phyloP scores from a whole-genome alignment of 2,329 filamentous ascomycete species.

The Microsporum canis region DNA sequence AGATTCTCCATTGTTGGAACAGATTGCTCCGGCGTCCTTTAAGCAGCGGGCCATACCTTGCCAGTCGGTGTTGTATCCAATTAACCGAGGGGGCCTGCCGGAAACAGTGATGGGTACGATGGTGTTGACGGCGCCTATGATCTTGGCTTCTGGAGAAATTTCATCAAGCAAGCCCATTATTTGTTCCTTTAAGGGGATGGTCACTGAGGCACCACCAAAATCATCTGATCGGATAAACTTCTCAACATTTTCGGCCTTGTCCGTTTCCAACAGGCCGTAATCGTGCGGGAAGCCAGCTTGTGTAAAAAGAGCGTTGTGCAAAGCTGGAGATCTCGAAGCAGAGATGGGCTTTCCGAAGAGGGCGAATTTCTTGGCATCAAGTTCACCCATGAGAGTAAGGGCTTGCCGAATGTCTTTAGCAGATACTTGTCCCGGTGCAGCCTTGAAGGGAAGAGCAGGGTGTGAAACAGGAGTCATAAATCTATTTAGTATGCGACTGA shows the following conservation, averaged over 20 bases:
- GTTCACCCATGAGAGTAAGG: slow-evolving; percentile 65
- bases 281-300: slow-evolving; percentile 68
- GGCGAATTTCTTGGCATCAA: slow-evolving; percentile 65
- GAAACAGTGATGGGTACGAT: slow-evolving; percentile 51
- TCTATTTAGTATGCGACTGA: slow-evolving; percentile 78
- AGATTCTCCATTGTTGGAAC: slow-evolving; percentile 35
- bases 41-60: slow-evolving; percentile 78
- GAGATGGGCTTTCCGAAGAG: slow-evolving; percentile 79
- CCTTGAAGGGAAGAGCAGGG: slow-evolving; percentile 77
- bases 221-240: slow-evolving; percentile 55
- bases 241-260: slow-evolving; percentile 48
- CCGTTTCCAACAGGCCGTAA: slow-evolving; percentile 70
- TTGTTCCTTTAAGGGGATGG: slow-evolving; percentile 86
- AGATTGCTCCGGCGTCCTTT: slow-evolving; percentile 51
- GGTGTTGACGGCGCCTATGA: slow-evolving; percentile 91
- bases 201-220: slow-evolving; percentile 91
- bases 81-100: slow-evolving; percentile 40
- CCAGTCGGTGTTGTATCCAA: slow-evolving; percentile 95
- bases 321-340: slow-evolving; percentile 69
- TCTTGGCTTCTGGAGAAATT: slow-evolving; percentile 62
- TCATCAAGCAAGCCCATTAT: slow-evolving; percentile 72
- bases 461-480: slow-evolving; percentile 96
- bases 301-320: slow-evolving; percentile 78
- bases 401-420: slow-evolving; percentile 76
- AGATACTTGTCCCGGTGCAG: slow-evolving; percentile 85